Evolutionary conservation across 768 basidiomycete genomes (phyloP).

Genomic region (Zangia roseola): DNA sequence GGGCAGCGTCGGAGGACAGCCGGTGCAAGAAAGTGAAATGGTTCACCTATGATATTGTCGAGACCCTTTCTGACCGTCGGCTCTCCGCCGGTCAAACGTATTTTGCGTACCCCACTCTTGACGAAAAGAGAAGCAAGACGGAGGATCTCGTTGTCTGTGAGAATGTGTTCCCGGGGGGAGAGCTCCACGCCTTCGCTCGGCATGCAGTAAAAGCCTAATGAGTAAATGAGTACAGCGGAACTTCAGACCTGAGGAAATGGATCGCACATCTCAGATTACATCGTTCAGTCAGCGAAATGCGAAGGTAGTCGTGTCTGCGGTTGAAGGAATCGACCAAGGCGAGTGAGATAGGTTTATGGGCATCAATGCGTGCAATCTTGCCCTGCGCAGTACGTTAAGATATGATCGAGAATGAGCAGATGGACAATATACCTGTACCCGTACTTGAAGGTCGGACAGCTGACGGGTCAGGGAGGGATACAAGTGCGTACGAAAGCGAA

Average conservation of each 20-base stretch:
- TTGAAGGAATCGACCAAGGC: slow-evolving; percentile 64
- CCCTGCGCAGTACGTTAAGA: slow-evolving; percentile 35
- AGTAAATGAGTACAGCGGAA: background rate
- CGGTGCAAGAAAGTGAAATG: slow-evolving; percentile 2
- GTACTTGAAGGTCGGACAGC: slow-evolving; percentile 14
- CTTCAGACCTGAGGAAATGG: background rate
- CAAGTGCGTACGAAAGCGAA: slow-evolving; percentile 3
- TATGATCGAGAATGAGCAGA: background rate
- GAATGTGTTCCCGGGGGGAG: slow-evolving; percentile 63
- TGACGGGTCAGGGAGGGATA: slow-evolving; percentile 7
- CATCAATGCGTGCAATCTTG: slow-evolving; percentile 56
- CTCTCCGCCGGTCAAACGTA: slow-evolving; percentile 86
- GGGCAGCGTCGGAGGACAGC: slow-evolving; percentile 6
- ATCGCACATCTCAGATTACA: slow-evolving; percentile 82
- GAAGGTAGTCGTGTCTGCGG: slow-evolving; percentile 80
- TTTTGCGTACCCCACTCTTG: slow-evolving; percentile 79
- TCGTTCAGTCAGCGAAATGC: slow-evolving; percentile 81
- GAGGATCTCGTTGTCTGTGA: slow-evolving; percentile 75
- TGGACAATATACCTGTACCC: slow-evolving; percentile 19
- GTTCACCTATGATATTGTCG: slow-evolving; percentile 62
- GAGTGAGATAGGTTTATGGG: slow-evolving; percentile 45
- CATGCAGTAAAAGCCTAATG: slow-evolving; percentile 88
- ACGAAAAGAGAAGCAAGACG: slow-evolving; percentile 78
- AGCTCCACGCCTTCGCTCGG: slow-evolving; percentile 76
- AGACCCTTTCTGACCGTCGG: slow-evolving; percentile 81